phyloP scores from a whole-genome alignment of 2,329 filamentous ascomycete genomes.

The Phialocephala sp. region DNA sequence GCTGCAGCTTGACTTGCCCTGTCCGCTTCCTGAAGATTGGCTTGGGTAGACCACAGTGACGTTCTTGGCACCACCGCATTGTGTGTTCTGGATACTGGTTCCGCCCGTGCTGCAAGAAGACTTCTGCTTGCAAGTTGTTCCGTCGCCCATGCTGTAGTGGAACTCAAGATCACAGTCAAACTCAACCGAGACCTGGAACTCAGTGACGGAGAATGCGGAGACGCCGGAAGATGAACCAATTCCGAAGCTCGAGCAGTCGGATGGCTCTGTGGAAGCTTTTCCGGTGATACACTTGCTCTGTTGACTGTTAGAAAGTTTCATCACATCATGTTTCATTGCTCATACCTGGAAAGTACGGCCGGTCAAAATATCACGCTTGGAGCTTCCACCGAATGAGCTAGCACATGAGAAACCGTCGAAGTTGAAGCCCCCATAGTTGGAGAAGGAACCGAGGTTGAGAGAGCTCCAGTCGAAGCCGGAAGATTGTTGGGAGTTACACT shows the following conservation, averaged over 20 bases:
- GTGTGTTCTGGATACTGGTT: slow-evolving; percentile 76
- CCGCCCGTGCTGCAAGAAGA: slow-evolving; percentile 70
- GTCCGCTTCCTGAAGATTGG: slow-evolving; percentile 53
- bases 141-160: slow-evolving; percentile 85
- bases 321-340: not conserved
- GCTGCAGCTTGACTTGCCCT: slow-evolving; percentile 63
- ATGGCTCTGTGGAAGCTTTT: slow-evolving; percentile 50
- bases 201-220: slow-evolving; percentile 72
- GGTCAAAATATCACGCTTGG: slow-evolving; percentile 59
- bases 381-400: slow-evolving; percentile 53
- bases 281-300: slow-evolving; percentile 66
- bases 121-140: slow-evolving; percentile 80
- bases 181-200: slow-evolving; percentile 75
- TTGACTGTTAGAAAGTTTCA: slow-evolving; percentile 1
- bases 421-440: slow-evolving; percentile 71
- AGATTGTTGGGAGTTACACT: slow-evolving; percentile 74
- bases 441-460: slow-evolving; percentile 65
- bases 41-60: slow-evolving; percentile 74
- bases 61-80: slow-evolving; percentile 89
- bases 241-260: slow-evolving; percentile 63
- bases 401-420: slow-evolving; percentile 77
- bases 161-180: slow-evolving; percentile 83
- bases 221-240: slow-evolving; percentile 52
- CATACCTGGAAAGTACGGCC: slow-evolving; percentile 47
- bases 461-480: slow-evolving; percentile 74